Base-by-base conservation (phyloP, 2,329 filamentous ascomycete species). In the Exophiala calicioides region DNA sequence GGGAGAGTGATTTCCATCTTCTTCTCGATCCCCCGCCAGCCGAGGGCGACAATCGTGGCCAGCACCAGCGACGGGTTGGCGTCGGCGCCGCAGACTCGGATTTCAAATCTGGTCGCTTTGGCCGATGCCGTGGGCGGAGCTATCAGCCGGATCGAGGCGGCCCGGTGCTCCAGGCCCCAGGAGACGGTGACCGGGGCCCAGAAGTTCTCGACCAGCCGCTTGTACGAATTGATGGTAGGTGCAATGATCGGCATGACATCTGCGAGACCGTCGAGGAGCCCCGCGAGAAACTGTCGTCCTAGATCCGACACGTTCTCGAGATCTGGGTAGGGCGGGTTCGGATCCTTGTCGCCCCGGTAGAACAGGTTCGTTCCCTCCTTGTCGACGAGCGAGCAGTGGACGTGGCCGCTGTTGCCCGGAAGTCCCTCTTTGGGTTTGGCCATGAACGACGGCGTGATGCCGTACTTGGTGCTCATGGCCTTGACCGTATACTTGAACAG, bases 181-280 rank as follows among this genome's bases (percentile, higher is more conserved):
- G 89, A 95, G 0, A 97, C 93, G 0, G 91, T 96, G 4, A 98
- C 93, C 0, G 93, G 93, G 0, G 93, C 93, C 93, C 93, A 98
- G 71, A 96, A 97, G 71, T 97, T 97, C 74, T 98, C 93, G 2
- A 98, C 93, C 0, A 98, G 79, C 3, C 93, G 85, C 72, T 98
- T 98, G 77, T 98, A 98, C 52, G 88, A 95, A 77, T 98, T 98
- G 63, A 98, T 81, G 1, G 89, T 98, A 0, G 93, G 93, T 1
- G 91, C 93, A 9, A 98, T 76, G 48, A 97, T 76, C 1, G 93
- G 93, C 93, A 98, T 98, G 58, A 97, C 82, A 62, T 96, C 89
- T 2, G 93, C 89, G 3, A 98, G 78, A 10, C 91, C 93, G 18
- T 88, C 85, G 0, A 98, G 77, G 1, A 98, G 69, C 5, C 93